A percentile compares a stretch with the other conserved stretches of the same genome.
phyloP scores from a whole-genome alignment of 2,329 filamentous ascomycete genomes.

The Ceratocystis cubensis region DNA sequence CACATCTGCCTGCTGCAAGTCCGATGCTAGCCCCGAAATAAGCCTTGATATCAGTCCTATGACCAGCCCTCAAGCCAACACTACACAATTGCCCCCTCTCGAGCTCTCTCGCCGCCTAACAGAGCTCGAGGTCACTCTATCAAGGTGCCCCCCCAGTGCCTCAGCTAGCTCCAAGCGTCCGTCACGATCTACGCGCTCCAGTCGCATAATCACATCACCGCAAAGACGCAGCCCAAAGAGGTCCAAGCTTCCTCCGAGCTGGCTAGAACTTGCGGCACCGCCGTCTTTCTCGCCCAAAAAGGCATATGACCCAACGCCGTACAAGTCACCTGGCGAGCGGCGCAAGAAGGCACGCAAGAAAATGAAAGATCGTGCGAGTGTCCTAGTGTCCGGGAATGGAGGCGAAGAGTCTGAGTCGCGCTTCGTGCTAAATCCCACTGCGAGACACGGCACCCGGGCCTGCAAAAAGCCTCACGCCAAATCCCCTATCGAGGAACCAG shows the following conservation, averaged over 20 bases:
- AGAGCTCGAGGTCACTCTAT: background rate
- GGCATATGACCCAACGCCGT: conserved; percentile 13
- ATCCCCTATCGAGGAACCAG: background rate
- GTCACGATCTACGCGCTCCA: background rate
- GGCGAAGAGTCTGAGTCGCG: background rate
- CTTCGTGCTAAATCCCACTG: background rate
- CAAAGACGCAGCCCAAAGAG: background rate
- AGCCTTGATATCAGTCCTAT: background rate
- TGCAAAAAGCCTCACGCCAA: background rate
- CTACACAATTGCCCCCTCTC: background rate
- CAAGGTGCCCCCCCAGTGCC: background rate
- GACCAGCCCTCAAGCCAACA: background rate
- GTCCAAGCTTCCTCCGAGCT: background rate
- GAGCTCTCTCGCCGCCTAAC: background rate
- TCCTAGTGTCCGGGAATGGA: background rate
- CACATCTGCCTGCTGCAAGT: conserved; percentile 5
- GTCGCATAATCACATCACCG: background rate
- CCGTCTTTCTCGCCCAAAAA: conserved; percentile 13
- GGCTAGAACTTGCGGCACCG: background rate
- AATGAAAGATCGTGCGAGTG: background rate
- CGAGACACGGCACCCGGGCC: background rate
- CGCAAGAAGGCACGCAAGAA: conserved; percentile 14
- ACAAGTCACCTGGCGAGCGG: conserved; percentile 4
- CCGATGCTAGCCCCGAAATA: background rate
- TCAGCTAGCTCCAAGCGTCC: background rate